A percentile compares a stretch with the other conserved stretches of the same genome.
Conservation (phyloP, 2,329 filamentous ascomycete genomes). For the Lachnellula hyalina region DNA sequence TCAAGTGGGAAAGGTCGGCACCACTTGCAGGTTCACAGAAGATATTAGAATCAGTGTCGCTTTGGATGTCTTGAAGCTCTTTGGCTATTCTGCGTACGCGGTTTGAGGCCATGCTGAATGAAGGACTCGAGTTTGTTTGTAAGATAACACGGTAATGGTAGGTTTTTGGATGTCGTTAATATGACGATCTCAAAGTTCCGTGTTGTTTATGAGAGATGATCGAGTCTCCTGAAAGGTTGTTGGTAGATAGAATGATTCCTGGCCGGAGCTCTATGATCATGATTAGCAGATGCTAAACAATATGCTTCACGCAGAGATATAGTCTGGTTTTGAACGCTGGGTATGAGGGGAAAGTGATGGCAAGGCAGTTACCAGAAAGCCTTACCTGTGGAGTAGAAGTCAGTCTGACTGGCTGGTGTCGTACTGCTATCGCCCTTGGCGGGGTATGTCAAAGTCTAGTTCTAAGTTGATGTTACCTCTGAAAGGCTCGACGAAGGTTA, state of each 20-base stretch:
- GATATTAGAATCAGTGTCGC: slow-evolving; percentile 74
- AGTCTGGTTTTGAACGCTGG: background rate
- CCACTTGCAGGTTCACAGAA: slow-evolving; percentile 59
- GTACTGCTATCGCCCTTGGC: slow-evolving; percentile 5
- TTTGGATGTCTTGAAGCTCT: slow-evolving; percentile 69
- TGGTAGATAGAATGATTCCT: background rate
- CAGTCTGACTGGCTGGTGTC: slow-evolving; percentile 3
- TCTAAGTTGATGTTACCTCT: background rate
- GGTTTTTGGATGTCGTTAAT: too few species aligned
- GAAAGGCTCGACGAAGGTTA: background rate
- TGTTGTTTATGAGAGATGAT: background rate
- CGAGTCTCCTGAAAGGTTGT: too few species aligned
- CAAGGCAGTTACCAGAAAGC: slow-evolving; percentile 14
- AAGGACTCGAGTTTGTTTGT: background rate
- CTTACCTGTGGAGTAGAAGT: slow-evolving; percentile 9
- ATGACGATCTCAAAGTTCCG: background rate
- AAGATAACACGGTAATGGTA: too few species aligned
- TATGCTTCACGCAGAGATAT: background rate
- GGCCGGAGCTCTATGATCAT: background rate
- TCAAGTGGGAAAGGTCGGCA: slow-evolving; percentile 70
- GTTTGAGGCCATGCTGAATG: slow-evolving; percentile 29
- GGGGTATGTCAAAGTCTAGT: background rate
- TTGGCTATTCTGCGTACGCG: slow-evolving; percentile 57
- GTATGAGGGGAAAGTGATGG: slow-evolving; percentile 3
- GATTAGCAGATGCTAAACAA: background rate